These are phyloP conservation scores for Sporothrix schenckii DNA, from an alignment of 2,329 filamentous ascomycete species.

Conservation along the genomic window DNA sequence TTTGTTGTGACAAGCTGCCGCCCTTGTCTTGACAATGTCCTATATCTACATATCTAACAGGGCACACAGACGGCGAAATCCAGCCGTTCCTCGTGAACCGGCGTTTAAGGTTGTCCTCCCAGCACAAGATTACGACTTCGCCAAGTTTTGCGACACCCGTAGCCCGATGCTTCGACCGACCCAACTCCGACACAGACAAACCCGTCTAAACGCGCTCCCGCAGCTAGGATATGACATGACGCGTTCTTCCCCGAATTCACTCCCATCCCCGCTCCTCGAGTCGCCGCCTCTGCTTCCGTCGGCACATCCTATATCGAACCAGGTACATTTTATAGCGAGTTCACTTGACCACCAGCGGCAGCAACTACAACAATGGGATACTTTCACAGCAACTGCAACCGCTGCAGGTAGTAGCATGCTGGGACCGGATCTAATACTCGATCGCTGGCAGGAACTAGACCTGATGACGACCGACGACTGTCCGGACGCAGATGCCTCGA, in stretches of 20 bases:
- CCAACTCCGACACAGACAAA: slow-evolving; percentile 26
- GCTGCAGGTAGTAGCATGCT: slow-evolving; percentile 29
- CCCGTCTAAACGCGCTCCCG: background rate
- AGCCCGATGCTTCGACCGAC: slow-evolving; percentile 35
- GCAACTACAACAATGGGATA: slow-evolving; percentile 28
- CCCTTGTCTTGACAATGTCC: background rate
- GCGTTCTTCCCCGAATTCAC: background rate
- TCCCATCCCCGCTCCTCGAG: background rate
- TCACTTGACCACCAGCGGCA: slow-evolving; percentile 8
- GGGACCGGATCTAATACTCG: slow-evolving; percentile 29
- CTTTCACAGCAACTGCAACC: slow-evolving; percentile 2
- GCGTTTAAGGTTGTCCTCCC: slow-evolving; percentile 38
- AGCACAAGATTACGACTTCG: slow-evolving; percentile 25
- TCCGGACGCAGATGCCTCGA: background rate
- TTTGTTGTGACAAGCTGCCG: no score
- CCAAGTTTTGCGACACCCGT: slow-evolving; percentile 32
- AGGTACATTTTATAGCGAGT: background rate
- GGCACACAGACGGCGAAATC: slow-evolving; percentile 24
- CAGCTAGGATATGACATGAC: no score
- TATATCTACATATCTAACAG: slow-evolving; percentile 23
- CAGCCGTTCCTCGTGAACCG: slow-evolving; percentile 37
- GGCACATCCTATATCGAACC: background rate
- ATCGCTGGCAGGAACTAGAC: slow-evolving; percentile 39
- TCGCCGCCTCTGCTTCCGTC: background rate
- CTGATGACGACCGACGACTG: slow-evolving; percentile 34